These are phyloP conservation scores for Metschnikowia colocasiae DNA, from an alignment of 805 yeast species.

Conservation along the genomic window DNA sequence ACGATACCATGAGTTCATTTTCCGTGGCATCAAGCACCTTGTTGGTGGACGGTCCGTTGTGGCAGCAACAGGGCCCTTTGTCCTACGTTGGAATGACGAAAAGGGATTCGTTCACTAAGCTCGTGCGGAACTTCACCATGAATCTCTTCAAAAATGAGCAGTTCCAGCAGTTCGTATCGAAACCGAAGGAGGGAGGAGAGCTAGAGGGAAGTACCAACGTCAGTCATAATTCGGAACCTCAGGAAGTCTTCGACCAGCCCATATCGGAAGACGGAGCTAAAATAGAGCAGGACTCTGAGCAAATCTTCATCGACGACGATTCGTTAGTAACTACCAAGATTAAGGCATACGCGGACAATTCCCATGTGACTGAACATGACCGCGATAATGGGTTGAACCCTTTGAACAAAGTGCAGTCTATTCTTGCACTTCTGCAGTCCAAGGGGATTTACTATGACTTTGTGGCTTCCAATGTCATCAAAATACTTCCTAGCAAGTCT, in stretches of 20 bases:
- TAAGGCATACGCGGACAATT: constrained; percentile 7
- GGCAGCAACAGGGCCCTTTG: constrained; percentile 40
- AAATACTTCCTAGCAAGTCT: constrained; percentile 29
- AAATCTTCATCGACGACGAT: constrained; percentile 25
- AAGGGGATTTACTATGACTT: constrained; percentile 25
- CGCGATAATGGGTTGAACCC: constrained; percentile 11
- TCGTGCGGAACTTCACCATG: constrained; percentile 34
- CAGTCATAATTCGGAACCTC: background rate
- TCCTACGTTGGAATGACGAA: constrained; percentile 40
- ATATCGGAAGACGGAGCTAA: constrained; percentile 1
- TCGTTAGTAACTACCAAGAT: constrained; percentile 28
- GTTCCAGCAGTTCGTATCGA: constrained; percentile 28
- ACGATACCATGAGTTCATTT: constrained; percentile 33
- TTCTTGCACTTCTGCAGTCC: constrained; percentile 19
- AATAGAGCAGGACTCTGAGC: constrained; percentile 11
- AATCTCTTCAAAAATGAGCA: constrained; percentile 33
- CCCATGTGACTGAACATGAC: background rate
- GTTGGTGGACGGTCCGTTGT: constrained; percentile 33
- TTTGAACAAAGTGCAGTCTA: constrained; percentile 17
- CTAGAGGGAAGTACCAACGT: background rate
- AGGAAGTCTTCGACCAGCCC: background rate
- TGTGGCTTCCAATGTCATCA: constrained; percentile 27
- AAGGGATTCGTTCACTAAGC: constrained; percentile 37
- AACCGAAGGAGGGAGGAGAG: constrained; percentile 8
- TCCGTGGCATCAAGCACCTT: constrained; percentile 34